These are phyloP conservation scores for Collybiopsis luxurians DNA, from an alignment of 768 basidiomycete genomes.

Conservation along the genomic window DNA sequence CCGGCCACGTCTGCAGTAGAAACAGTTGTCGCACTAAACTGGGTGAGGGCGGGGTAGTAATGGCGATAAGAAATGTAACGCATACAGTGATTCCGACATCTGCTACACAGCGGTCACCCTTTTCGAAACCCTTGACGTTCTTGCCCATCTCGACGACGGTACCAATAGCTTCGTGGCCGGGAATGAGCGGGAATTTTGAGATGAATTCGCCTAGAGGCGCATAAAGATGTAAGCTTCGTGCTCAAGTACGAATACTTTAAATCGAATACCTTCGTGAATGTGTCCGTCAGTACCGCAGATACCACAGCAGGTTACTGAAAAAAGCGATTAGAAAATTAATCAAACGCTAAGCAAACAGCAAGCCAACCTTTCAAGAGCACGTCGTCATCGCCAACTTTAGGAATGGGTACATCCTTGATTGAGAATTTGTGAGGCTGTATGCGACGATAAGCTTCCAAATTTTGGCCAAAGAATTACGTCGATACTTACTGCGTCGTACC, in stretches of 20 bases:
- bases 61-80: neutral
- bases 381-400: constrained; percentile 62
- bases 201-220: constrained; percentile 51
- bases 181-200: constrained; percentile 68
- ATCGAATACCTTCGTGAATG: constrained; percentile 48
- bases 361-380: constrained; percentile 68
- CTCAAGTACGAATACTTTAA: neutral
- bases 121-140: constrained; percentile 71
- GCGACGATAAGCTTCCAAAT: constrained; percentile 12
- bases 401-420: constrained; percentile 66
- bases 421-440: constrained; percentile 63
- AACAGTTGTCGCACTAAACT: constrained; percentile 74
- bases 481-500: constrained; percentile 57
- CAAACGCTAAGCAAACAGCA: neutral
- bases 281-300: constrained; percentile 64
- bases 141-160: constrained; percentile 71
- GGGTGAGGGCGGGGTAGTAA: constrained; percentile 1
- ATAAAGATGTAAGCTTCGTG: neutral
- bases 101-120: constrained; percentile 83
- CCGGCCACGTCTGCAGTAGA: constrained; percentile 85
- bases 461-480: neutral
- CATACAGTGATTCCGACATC: constrained; percentile 74
- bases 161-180: constrained; percentile 77
- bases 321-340: neutral
- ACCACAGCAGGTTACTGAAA: constrained; percentile 41